Evolutionary conservation across 176 grass and related monocot genomes (phyloP).

Genomic region (Oryza meridionalis): DNA sequence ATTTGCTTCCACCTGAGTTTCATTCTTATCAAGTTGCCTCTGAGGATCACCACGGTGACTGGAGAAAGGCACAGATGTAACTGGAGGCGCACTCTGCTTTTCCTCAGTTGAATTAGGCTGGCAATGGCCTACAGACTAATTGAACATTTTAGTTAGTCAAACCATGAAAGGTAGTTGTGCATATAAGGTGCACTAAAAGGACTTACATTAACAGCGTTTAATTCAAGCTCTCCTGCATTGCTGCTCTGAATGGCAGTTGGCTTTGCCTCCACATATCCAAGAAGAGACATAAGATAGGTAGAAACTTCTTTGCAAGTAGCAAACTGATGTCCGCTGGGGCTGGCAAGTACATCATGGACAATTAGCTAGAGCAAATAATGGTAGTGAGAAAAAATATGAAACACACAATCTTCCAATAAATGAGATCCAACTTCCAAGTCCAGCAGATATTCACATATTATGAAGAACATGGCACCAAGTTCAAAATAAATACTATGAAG

Average conservation of each 20-base stretch:
- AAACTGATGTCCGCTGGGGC: constrained; percentile 93
- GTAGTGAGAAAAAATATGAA: constrained; percentile 6
- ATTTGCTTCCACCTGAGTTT: constrained; percentile 39
- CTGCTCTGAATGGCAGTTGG: constrained; percentile 42
- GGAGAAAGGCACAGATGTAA: constrained; percentile 38
- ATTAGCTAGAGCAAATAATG: constrained; percentile 33
- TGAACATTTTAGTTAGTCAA: constrained; percentile 33
- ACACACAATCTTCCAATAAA: constrained; percentile 4
- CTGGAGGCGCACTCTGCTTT: constrained; percentile 40
- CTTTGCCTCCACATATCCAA: constrained; percentile 67
- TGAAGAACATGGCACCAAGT: neutral
- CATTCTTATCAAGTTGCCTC: constrained; percentile 46
- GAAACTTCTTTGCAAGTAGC: constrained; percentile 87
- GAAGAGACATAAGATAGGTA: constrained; percentile 74
- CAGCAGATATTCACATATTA: constrained; percentile 22
- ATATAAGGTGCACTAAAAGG: constrained; percentile 30
- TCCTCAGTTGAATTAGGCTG: constrained; percentile 47
- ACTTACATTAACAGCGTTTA: constrained; percentile 62
- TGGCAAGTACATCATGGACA: constrained; percentile 47
- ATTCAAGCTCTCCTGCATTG: constrained; percentile 33
- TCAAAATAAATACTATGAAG: constrained; percentile 33
- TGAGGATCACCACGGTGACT: constrained; percentile 37
- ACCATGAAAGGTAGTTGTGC: constrained; percentile 9
- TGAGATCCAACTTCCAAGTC: neutral
- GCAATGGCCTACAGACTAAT: constrained; percentile 53